A percentile compares a stretch with the other conserved stretches of the same genome.
Evolutionary conservation across 305 asterid species (phyloP).

Genomic region (Fraxinus nigra): DNA sequence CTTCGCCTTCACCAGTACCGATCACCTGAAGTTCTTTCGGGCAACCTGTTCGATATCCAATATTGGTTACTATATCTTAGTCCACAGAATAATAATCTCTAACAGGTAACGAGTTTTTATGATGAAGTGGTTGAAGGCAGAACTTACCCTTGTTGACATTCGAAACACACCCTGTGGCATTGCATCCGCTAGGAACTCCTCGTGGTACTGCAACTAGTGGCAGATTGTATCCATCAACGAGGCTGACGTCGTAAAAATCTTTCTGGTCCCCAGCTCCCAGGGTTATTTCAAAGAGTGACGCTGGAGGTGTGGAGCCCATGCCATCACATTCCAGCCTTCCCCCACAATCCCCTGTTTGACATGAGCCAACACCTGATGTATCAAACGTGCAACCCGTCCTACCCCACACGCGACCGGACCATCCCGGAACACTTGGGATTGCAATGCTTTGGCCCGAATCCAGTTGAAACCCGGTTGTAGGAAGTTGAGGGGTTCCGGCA

Average conservation of each 20-base stretch:
- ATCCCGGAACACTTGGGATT: constrained; percentile 53
- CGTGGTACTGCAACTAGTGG: constrained; percentile 61
- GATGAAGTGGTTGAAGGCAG: neutral
- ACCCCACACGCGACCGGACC: constrained; percentile 91
- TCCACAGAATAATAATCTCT: neutral
- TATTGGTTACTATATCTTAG: neutral
- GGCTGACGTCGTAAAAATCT: constrained; percentile 81
- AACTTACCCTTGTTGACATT: constrained; percentile 66
- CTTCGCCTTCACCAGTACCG: constrained; percentile 47
- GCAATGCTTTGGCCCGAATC: constrained; percentile 54
- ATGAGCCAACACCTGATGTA: constrained; percentile 60
- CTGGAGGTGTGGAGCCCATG: constrained; percentile 70
- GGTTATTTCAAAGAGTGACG: constrained; percentile 78
- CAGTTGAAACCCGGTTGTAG: constrained; percentile 69
- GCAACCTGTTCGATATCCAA: constrained; percentile 50
- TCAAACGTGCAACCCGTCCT: constrained; percentile 79
- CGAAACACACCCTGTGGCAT: constrained; percentile 65
- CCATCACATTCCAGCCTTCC: constrained; percentile 80
- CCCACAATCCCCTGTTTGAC: constrained; percentile 80
- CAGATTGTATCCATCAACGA: constrained; percentile 75
- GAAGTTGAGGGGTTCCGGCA: constrained; percentile 60
- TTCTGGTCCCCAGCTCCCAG: constrained; percentile 52
- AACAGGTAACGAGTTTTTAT: neutral
- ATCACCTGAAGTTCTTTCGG: constrained; percentile 82
- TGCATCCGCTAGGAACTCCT: constrained; percentile 54